phyloP scores from a whole-genome alignment of 345 rosid genomes.

The Rhodamnia argentea region DNA sequence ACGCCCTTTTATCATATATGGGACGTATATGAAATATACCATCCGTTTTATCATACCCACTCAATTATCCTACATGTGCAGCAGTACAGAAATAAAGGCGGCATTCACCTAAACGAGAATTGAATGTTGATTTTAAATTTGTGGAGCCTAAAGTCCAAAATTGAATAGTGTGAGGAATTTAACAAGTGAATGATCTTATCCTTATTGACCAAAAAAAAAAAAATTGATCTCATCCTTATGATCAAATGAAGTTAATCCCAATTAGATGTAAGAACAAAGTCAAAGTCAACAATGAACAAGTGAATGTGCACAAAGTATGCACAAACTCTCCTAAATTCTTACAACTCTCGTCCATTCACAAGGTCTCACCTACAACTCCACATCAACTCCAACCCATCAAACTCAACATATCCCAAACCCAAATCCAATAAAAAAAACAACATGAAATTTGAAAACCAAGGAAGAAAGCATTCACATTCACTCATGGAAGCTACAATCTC shows the following conservation, averaged over 20 bases:
- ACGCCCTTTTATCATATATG: neutral
- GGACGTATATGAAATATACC: accelerated
- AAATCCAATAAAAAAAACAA: neutral
- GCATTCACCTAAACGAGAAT: neutral
- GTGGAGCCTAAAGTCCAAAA: neutral
- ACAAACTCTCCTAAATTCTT: neutral
- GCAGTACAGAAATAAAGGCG: neutral
- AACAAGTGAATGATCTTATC: neutral
- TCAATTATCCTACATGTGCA: neutral
- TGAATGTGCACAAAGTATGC: neutral
- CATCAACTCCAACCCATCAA: neutral
- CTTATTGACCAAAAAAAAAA: no score
- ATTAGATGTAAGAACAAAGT: neutral
- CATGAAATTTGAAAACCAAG: neutral
- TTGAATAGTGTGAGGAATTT: neutral
- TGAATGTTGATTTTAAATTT: neutral
- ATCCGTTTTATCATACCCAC: accelerated
- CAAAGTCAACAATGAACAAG: neutral
- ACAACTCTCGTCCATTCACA: neutral
- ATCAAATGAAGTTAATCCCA: neutral
- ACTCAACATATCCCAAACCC: neutral
- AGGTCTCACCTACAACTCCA: neutral
- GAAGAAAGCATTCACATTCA: neutral
- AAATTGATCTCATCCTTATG: neutral
- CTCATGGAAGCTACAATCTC: constrained; percentile 35